Base-by-base conservation (phyloP, 2,329 filamentous ascomycete genomes). In the Nectriaceae sp. region DNA sequence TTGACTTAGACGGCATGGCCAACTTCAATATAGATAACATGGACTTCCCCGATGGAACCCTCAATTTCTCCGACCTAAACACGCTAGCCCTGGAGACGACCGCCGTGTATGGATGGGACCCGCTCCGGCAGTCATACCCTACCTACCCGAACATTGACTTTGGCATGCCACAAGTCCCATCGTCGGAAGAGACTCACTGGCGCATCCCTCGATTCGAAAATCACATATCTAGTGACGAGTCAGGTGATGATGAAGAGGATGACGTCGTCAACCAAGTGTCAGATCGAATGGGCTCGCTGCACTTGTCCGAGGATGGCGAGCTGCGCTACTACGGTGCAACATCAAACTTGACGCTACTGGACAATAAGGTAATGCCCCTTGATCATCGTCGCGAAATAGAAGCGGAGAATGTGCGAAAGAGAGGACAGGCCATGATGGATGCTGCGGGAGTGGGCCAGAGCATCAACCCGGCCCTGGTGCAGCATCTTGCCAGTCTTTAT, bases 401-500 rank as follows among this genome's bases (percentile, higher is more conserved):
- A n/a, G n/a, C n/a, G n/a, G n/a, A 10, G 47, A 50, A 5, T 18
- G 40, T 1, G 40, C 37, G 50, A 53, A 22, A 44, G 50, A 3
- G 19, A n/a, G 3, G 21, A 13, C 1, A 43, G 40, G 10, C 24
- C 49, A 2, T 22, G 35, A 13, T 18, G 29, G 3, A 35, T 61
- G 3, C 13, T 13, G 24, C 24, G 13, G 55, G 57, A 1, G 31
- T 56, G 4, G 52, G 50, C 19, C 44, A 53, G 10, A 37, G 38
- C 16, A 42, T 63, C 1, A 40, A 58, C 1, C 13, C 26, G 1
- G 47, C 45, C 2, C 42, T 59, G 3, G 55, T 61, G 16, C 40
- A 38, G 3, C 59, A 62, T 24, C 47, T 63, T 0, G 46, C 54
- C 3, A 47, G 42, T 2, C 53, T 63, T 2, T 63, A 63, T 20